A percentile compares a stretch with the other conserved stretches of the same genome.
These are phyloP conservation scores for Phytopythium delawarense DNA, from an alignment of 352 stramenopile genomes.

Conservation along the genomic window DNA sequence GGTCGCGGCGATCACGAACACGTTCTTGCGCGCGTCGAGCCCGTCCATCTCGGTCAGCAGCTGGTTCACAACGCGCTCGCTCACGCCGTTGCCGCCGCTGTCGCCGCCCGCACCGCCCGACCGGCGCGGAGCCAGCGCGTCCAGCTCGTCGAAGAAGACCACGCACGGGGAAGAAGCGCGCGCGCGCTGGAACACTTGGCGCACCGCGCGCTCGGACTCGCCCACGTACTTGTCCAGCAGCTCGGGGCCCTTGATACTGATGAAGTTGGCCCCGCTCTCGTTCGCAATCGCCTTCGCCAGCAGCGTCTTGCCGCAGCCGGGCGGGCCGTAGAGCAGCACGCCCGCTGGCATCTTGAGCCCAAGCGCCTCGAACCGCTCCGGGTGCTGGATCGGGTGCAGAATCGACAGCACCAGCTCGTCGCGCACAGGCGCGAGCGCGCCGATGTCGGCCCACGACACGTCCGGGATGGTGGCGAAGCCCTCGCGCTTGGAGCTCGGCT, in stretches of 20 bases:
- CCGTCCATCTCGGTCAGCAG: conserved; percentile 99
- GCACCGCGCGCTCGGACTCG: conserved; percentile 94
- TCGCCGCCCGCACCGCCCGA: conserved; percentile 61
- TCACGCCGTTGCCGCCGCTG: conserved; percentile 85
- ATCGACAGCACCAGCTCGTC: conserved; percentile 97
- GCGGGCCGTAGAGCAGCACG: conserved; percentile 97
- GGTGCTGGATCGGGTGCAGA: conserved; percentile 96
- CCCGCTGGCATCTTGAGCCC: conserved; percentile 96
- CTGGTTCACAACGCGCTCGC: conserved; percentile 96
- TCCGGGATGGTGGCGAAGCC: conserved; percentile 98
- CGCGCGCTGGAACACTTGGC: conserved; percentile 97
- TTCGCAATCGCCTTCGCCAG: conserved; percentile 98
- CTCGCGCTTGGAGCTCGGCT: conserved; percentile 98
- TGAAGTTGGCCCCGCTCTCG: conserved; percentile 98
- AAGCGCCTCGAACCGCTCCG: conserved; percentile 92
- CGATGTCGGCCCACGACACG: conserved; percentile 98
- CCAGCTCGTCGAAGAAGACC: conserved; percentile 99
- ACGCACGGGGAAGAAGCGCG: conserved; percentile 97
- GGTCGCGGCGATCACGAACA: conserved; percentile 96
- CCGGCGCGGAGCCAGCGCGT: conserved; percentile 94
- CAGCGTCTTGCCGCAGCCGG: conserved; percentile 98
- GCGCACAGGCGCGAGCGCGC: conserved; percentile 88
- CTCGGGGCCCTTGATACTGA: conserved; percentile 98
- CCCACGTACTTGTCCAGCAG: conserved; percentile 99
- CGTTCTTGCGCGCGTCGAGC: conserved; percentile 92